phyloP scores from a whole-genome alignment of 495 filamentous ascomycete species.

The Chaetomidium leptoderma region DNA sequence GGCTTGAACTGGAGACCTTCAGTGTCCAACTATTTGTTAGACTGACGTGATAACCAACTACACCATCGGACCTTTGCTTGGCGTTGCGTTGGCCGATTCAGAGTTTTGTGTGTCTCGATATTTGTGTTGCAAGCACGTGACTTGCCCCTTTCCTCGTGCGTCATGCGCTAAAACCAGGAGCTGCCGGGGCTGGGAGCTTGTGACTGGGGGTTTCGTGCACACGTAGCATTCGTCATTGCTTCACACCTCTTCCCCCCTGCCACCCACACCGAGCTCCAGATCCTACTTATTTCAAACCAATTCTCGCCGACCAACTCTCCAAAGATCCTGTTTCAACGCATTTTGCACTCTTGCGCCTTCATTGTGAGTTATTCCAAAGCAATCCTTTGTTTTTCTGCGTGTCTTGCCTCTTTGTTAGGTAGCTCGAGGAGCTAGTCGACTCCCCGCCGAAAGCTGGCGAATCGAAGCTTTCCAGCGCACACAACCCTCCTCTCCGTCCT shows the following conservation, averaged over 20 bases:
- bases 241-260: slow-evolving; percentile 4
- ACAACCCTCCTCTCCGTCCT: background rate
- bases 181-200: slow-evolving; percentile 25
- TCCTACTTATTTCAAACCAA: slow-evolving; percentile 8
- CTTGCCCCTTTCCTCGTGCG: slow-evolving; percentile 6
- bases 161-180: slow-evolving; percentile 15
- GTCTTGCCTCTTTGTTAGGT: background rate
- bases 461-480: background rate
- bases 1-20: slow-evolving; percentile 27
- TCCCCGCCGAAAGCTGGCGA: slow-evolving; percentile 14
- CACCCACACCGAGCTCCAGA: slow-evolving; percentile 8
- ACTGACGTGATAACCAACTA: slow-evolving; percentile 29
- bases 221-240: slow-evolving; percentile 36
- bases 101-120: background rate
- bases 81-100: background rate
- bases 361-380: background rate
- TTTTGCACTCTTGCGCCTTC: background rate
- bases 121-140: slow-evolving; percentile 18
- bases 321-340: background rate
- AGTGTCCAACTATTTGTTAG: slow-evolving; percentile 16
- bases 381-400: background rate
- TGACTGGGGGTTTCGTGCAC: slow-evolving; percentile 30
- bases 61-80: slow-evolving; percentile 28
- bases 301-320: background rate
- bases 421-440: background rate